Conservation (phyloP, 768 basidiomycete genomes). For the Termitomyces sp. region DNA sequence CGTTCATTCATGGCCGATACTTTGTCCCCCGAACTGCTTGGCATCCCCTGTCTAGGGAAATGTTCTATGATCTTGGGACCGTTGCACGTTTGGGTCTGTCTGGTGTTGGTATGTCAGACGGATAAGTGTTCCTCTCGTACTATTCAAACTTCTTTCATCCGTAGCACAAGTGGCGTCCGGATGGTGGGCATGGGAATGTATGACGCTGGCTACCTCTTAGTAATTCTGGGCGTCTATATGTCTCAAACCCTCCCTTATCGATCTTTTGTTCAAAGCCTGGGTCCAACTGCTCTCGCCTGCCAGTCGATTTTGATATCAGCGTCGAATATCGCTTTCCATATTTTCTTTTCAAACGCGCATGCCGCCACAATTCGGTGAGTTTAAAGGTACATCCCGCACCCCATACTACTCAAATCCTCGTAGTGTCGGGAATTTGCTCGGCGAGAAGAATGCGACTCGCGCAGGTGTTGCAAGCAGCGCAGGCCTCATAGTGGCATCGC, state of each 20-base stretch:
- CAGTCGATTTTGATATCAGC: slow-evolving; percentile 81
- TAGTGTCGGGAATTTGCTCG: slow-evolving; percentile 10
- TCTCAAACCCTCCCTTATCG: neutral
- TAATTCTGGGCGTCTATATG: slow-evolving; percentile 8
- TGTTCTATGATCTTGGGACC: slow-evolving; percentile 59
- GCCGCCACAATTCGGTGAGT: slow-evolving; percentile 74
- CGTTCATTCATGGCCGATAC: slow-evolving; percentile 26
- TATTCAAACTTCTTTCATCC: neutral
- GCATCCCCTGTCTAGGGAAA: slow-evolving; percentile 60
- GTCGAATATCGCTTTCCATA: slow-evolving; percentile 71
- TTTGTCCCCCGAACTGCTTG: slow-evolving; percentile 57
- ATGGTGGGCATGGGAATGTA: slow-evolving; percentile 96
- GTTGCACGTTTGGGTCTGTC: slow-evolving; percentile 66
- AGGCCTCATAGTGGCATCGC: slow-evolving; percentile 43
- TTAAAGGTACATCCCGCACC: neutral
- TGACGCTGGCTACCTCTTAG: slow-evolving; percentile 49
- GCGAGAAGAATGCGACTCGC: slow-evolving; percentile 6
- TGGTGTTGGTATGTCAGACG: slow-evolving; percentile 53
- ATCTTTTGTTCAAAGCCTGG: slow-evolving; percentile 40
- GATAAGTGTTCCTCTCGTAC: neutral
- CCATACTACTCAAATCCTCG: neutral
- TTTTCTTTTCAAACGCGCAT: slow-evolving; percentile 72
- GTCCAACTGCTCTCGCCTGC: slow-evolving; percentile 72
- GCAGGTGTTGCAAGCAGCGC: slow-evolving; percentile 30
- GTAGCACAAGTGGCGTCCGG: slow-evolving; percentile 74